These are phyloP conservation scores for Ceratobasidium sp. DNA, from an alignment of 1,284 basidiomycete genomes.

Conservation along the genomic window DNA sequence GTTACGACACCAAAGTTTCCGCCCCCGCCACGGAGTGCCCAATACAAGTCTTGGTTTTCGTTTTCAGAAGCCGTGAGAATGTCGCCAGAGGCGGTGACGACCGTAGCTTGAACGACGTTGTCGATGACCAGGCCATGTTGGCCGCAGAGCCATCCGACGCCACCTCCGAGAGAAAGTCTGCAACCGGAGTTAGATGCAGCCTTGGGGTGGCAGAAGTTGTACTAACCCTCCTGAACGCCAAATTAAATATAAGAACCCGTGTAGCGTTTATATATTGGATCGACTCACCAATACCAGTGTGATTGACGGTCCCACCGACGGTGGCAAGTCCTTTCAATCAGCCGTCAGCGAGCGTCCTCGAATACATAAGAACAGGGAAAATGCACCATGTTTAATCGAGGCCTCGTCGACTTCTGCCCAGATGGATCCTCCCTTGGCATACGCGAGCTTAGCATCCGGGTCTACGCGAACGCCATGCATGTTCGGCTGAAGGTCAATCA, in stretches of 20 bases:
- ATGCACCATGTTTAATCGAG: constrained; percentile 42
- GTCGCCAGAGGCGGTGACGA: constrained; percentile 66
- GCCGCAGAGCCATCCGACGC: constrained; percentile 67
- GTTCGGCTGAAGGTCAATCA: constrained; percentile 46
- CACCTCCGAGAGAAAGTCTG: constrained; percentile 70
- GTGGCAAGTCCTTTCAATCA: constrained; percentile 10
- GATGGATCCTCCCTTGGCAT: constrained; percentile 41
- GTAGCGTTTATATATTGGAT: neutral
- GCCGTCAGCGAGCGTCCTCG: no score
- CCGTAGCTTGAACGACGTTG: constrained; percentile 65
- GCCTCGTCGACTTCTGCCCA: constrained; percentile 41
- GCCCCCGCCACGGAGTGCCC: constrained; percentile 69
- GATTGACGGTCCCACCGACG: constrained; percentile 10
- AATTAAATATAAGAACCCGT: neutral
- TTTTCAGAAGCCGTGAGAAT: constrained; percentile 61
- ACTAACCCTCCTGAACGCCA: neutral
- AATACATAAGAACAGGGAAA: neutral
- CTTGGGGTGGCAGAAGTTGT: neutral
- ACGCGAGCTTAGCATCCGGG: constrained; percentile 29
- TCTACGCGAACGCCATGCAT: constrained; percentile 45
- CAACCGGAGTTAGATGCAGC: neutral
- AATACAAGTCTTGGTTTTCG: constrained; percentile 68
- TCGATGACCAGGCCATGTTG: constrained; percentile 67
- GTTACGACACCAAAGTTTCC: constrained; percentile 70
- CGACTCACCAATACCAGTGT: constrained; percentile 34